phyloP scores from a whole-genome alignment of 2,329 filamentous ascomycete species.

The Ophiosphaerella herpotricha region DNA sequence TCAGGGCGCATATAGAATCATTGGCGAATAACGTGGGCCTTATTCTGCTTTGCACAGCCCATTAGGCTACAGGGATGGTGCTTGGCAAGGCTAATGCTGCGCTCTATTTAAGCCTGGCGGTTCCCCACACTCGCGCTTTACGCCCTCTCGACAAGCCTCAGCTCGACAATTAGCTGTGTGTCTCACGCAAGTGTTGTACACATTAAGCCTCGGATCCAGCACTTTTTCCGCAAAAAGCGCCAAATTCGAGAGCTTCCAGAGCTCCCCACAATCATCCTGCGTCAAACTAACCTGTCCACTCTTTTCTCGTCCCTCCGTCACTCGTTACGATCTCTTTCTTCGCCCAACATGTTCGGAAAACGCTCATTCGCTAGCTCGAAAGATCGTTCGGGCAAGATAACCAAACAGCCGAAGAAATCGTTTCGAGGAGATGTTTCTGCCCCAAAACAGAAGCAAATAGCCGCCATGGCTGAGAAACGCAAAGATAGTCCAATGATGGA shows the following conservation, averaged over 20 bases:
- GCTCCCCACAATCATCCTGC: conserved; percentile 53
- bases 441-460: conserved; percentile 65
- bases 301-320: conserved; percentile 53
- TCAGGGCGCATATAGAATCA: conserved; percentile 12
- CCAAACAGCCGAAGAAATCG: conserved; percentile 76
- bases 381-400: conserved; percentile 86
- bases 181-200: conserved; percentile 42
- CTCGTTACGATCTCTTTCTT: conserved; percentile 49
- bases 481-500: conserved; percentile 64
- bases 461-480: conserved; percentile 73
- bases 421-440: conserved; percentile 65
- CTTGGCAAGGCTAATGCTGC: conserved; percentile 30
- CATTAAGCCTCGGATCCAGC: conserved; percentile 45
- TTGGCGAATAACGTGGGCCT: conserved; percentile 32
- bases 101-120: conserved; percentile 35
- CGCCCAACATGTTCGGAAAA: conserved; percentile 77
- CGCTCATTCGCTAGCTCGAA: conserved; percentile 78
- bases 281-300: conserved; percentile 56
- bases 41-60: conserved; percentile 33
- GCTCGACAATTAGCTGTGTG: conserved; percentile 48
- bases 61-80: conserved; percentile 31
- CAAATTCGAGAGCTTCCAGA: conserved; percentile 57
- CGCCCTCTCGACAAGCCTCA: conserved; percentile 47
- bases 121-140: conserved; percentile 35
- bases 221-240: conserved; percentile 42